Percentiles rank a stretch among this genome's conserved stretches.
These are phyloP conservation scores for Cladosporium phlei DNA, from an alignment of 2,329 filamentous ascomycete genomes.

Conservation along the genomic window DNA sequence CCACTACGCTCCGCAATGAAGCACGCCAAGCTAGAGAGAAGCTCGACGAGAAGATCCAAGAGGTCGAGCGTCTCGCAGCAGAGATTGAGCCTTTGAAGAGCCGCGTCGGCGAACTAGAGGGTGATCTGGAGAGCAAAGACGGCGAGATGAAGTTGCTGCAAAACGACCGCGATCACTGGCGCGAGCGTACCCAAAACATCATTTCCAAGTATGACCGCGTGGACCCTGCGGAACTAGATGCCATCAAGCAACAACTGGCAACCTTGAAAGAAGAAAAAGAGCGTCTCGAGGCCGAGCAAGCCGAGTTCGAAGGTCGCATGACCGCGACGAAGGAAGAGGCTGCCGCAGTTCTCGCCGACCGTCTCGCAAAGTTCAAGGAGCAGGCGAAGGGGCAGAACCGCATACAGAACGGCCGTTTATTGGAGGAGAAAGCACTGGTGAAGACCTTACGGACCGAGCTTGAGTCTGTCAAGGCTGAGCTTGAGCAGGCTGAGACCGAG, in stretches of 20 bases:
- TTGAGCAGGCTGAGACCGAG: constrained; percentile 55
- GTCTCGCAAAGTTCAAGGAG: constrained; percentile 34
- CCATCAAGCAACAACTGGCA: constrained; percentile 73
- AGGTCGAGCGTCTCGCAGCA: constrained; percentile 67
- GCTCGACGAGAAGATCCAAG: constrained; percentile 67
- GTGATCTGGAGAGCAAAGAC: constrained; percentile 72
- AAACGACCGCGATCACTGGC: constrained; percentile 89
- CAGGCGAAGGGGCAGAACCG: constrained; percentile 49
- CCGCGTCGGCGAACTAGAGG: constrained; percentile 76
- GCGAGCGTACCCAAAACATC: constrained; percentile 92
- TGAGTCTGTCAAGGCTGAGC: constrained; percentile 37
- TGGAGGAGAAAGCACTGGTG: constrained; percentile 47
- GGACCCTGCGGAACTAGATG: constrained; percentile 87
- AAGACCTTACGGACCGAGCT: constrained; percentile 55
- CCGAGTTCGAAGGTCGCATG: constrained; percentile 43
- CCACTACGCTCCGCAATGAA: constrained; percentile 82
- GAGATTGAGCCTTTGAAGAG: constrained; percentile 79
- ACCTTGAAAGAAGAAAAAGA: constrained; percentile 49
- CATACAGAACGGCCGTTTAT: constrained; percentile 62
- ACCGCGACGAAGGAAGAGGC: constrained; percentile 29
- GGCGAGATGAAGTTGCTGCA: constrained; percentile 85
- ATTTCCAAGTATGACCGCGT: constrained; percentile 93
- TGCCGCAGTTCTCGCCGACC: constrained; percentile 16
- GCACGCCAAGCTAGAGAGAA: constrained; percentile 72
- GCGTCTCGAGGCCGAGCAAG: constrained; percentile 48